Evolutionary conservation across 768 basidiomycete species (phyloP).

Genomic region (Macrolepiota dolichaula): DNA sequence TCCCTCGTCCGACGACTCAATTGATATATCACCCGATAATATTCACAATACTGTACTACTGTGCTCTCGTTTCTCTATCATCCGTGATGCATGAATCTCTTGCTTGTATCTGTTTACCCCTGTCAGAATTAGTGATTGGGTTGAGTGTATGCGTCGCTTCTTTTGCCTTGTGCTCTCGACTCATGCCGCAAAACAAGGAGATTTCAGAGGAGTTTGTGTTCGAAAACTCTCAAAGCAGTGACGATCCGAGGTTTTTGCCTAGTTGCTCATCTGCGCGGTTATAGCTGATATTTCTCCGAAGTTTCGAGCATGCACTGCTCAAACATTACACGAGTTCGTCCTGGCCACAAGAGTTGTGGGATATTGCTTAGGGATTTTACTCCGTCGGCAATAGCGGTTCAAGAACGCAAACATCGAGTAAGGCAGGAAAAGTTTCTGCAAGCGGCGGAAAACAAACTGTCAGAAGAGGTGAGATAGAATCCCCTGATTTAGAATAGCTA

Average conservation of each 20-base stretch:
- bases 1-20: conserved; percentile 14
- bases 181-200: not conserved
- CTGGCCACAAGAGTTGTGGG: not conserved
- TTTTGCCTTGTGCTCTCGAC: not conserved
- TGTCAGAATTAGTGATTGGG: not conserved
- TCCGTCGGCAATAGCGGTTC: not conserved
- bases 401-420: conserved; percentile 4
- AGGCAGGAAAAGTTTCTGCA: conserved; percentile 4
- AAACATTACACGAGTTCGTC: conserved; percentile 5
- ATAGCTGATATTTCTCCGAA: not conserved
- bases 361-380: not conserved
- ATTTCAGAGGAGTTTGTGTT: conserved; percentile 5
- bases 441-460: not conserved
- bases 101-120: conserved; percentile 7
- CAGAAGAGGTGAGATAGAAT: not conserved
- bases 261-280: not conserved
- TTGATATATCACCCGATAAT: conserved; percentile 16
- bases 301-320: conserved; percentile 6
- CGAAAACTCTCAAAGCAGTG: conserved; percentile 1
- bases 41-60: conserved; percentile 22
- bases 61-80: conserved; percentile 27
- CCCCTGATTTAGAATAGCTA: not conserved
- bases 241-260: conserved; percentile 3
- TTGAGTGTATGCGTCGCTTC: not conserved
- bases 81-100: not conserved